Percentiles rank a stretch among this genome's conserved stretches.
Evolutionary conservation across 306 rosid species (phyloP).

Genomic region (Citrullus colocynthis): DNA sequence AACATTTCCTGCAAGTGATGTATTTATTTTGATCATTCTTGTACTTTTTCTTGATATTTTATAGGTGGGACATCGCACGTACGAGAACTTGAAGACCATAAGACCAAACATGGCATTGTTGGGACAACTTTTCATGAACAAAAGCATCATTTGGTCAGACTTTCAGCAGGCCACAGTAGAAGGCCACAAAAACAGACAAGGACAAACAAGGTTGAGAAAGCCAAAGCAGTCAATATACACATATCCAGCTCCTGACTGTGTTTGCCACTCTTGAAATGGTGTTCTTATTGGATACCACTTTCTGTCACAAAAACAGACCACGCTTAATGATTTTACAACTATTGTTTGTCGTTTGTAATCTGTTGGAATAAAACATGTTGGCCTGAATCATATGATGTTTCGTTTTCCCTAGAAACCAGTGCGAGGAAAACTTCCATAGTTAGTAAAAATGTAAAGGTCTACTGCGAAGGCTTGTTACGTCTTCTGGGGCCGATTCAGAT

Average conservation of each 20-base stretch:
- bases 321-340: background rate
- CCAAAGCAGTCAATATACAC: constrained; percentile 90
- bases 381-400: background rate
- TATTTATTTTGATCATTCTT: background rate
- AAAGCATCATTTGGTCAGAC: constrained; percentile 63
- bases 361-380: background rate
- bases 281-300: constrained; percentile 1
- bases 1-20: background rate
- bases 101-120: constrained; percentile 86
- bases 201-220: constrained; percentile 71
- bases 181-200: constrained; percentile 80
- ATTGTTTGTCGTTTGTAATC: background rate
- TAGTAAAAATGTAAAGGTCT: background rate
- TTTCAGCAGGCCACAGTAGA: constrained; percentile 51
- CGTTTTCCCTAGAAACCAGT: background rate
- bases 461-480: background rate
- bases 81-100: constrained; percentile 67
- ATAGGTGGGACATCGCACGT: constrained; percentile 95
- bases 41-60: constrained; percentile 4
- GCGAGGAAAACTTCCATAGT: background rate
- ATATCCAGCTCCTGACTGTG: constrained; percentile 92
- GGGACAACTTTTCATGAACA: constrained; percentile 91
- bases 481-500: background rate
- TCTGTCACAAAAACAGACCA: constrained; percentile 4
- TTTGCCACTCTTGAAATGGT: constrained; percentile 51